phyloP scores from a whole-genome alignment of 164 flowering plant genomes.

The Pachysandra terminalis region DNA sequence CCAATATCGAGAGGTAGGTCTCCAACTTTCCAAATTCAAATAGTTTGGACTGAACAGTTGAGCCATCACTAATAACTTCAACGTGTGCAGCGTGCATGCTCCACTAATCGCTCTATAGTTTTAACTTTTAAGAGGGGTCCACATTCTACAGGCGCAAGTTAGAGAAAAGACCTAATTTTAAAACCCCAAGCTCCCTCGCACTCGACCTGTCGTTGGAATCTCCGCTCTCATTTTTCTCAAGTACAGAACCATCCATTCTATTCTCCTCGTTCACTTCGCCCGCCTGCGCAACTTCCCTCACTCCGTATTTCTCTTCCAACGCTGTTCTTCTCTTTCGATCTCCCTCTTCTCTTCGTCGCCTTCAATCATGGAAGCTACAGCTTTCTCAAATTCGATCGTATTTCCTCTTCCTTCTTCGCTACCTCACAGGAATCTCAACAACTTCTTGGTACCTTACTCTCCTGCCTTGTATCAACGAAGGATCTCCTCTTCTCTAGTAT shows the following conservation, averaged over 20 bases:
- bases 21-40: too few relatives aligned
- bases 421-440: background rate
- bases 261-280: background rate
- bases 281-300: background rate
- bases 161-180: too few relatives aligned
- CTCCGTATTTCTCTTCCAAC: background rate
- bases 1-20: too few relatives aligned
- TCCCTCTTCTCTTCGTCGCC: background rate
- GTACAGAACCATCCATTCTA: background rate
- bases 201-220: background rate
- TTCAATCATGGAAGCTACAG: conserved; percentile 20
- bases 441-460: background rate
- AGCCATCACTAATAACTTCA: too few relatives aligned
- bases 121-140: too few relatives aligned
- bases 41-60: too few relatives aligned
- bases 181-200: background rate
- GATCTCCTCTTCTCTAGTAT: conserved; percentile 2
- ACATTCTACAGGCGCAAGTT: too few relatives aligned
- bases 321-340: background rate
- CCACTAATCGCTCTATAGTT: too few relatives aligned
- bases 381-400: conserved; percentile 14
- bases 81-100: too few relatives aligned
- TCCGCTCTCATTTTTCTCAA: background rate
- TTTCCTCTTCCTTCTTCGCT: conserved; percentile 10
- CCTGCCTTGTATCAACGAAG: background rate